Percentiles rank a stretch among this genome's conserved stretches.
phyloP scores from a whole-genome alignment of 768 basidiomycete species.

The Pulveroboletus sp. region DNA sequence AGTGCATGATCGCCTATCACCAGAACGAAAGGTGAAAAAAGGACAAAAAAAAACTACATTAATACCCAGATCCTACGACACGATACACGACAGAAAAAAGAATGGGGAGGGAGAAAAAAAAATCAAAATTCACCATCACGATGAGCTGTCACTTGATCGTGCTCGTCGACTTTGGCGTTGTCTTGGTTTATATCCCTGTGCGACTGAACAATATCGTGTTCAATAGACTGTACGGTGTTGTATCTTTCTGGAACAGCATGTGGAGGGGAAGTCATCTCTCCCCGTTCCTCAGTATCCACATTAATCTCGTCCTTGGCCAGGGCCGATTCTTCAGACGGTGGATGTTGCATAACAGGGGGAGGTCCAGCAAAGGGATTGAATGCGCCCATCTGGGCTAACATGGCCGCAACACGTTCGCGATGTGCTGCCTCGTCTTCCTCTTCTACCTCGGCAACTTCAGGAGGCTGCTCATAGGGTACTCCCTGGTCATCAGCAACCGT shows the following conservation, averaged over 20 bases:
- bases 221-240: conserved; percentile 11
- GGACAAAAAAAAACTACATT: conserved; percentile 19
- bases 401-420: conserved; percentile 54
- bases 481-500: conserved; percentile 2
- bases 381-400: conserved; percentile 58
- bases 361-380: conserved; percentile 49
- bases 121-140: conserved; percentile 43
- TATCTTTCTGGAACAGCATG: conserved; percentile 21
- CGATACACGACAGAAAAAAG: conserved; percentile 21
- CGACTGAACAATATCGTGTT: conserved; percentile 13
- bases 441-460: conserved; percentile 9
- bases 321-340: conserved; percentile 10
- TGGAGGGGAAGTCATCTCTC: conserved; percentile 18
- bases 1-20: conserved; percentile 21
- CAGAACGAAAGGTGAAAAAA: conserved; percentile 3
- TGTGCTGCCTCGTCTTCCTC: conserved; percentile 51
- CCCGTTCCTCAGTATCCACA: conserved; percentile 23
- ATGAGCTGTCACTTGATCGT: conserved; percentile 15
- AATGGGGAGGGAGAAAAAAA: conserved; percentile 6
- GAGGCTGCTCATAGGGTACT: conserved; percentile 1
- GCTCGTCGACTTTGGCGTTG: conserved; percentile 10
- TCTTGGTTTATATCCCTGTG: conserved; percentile 17
- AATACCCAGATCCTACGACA: conserved; percentile 28
- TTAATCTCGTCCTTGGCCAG: conserved; percentile 19
- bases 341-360: conserved; percentile 21